Conservation (phyloP, 1,284 basidiomycete species). For the Austroboletus novae-zelandiae region DNA sequence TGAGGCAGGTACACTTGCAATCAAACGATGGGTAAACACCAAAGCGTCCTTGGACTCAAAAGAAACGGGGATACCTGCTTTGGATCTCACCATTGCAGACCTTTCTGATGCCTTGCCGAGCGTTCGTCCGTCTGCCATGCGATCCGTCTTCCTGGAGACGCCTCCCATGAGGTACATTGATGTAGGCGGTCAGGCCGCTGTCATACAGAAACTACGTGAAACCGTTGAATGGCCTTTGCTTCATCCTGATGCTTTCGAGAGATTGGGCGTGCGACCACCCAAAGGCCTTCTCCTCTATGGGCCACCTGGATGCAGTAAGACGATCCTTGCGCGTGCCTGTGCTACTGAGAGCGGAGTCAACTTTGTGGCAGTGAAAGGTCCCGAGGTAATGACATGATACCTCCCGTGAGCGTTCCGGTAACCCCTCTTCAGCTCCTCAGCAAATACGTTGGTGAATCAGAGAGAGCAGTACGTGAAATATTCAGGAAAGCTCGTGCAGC, state of each 20-base stretch:
- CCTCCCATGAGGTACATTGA: slow-evolving; percentile 84
- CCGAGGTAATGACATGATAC: slow-evolving; percentile 60
- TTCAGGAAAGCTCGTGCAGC: slow-evolving; percentile 95
- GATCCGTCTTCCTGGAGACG: slow-evolving; percentile 88
- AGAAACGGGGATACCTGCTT: slow-evolving; percentile 22
- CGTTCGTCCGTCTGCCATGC: slow-evolving; percentile 91
- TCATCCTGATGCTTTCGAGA: slow-evolving; percentile 81
- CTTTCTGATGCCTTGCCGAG: slow-evolving; percentile 70
- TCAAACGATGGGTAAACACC: slow-evolving; percentile 73
- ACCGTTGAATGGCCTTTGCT: slow-evolving; percentile 94
- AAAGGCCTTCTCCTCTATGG: slow-evolving; percentile 93
- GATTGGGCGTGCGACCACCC: slow-evolving; percentile 87
- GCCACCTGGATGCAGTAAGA: slow-evolving; percentile 97
- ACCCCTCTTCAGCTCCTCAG: slow-evolving; percentile 69
- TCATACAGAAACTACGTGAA: slow-evolving; percentile 84
- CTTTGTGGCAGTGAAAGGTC: slow-evolving; percentile 97
- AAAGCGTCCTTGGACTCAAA: slow-evolving; percentile 18
- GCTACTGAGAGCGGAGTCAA: slow-evolving; percentile 96
- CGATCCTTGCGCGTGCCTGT: slow-evolving; percentile 89
- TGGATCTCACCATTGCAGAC: slow-evolving; percentile 61
- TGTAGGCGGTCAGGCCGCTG: slow-evolving; percentile 81
- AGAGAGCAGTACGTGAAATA: slow-evolving; percentile 90
- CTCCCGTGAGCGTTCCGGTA: background rate
- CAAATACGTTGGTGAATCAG: slow-evolving; percentile 98
- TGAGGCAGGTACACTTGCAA: slow-evolving; percentile 89